Evolutionary conservation across 1,139 yeast species (phyloP).

Genomic region (Ogataea hybrid): DNA sequence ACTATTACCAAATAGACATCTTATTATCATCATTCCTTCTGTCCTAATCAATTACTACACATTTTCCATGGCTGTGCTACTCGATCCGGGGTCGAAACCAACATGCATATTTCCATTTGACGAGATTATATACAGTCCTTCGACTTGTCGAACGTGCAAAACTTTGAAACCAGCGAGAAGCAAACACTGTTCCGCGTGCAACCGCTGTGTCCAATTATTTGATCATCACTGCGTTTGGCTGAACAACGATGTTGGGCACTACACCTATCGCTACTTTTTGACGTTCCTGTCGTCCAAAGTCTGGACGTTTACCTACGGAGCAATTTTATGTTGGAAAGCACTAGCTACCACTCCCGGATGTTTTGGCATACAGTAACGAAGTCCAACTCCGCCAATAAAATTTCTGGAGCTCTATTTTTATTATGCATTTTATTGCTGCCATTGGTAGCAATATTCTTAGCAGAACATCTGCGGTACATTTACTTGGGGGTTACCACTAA

Average conservation of each 20-base stretch:
- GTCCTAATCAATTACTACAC: slow-evolving; percentile 36
- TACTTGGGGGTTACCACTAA: slow-evolving; percentile 89
- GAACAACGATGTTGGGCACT: slow-evolving; percentile 83
- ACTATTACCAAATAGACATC: slow-evolving; percentile 1
- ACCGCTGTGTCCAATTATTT: slow-evolving; percentile 59
- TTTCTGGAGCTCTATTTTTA: slow-evolving; percentile 51
- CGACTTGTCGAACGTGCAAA: slow-evolving; percentile 49
- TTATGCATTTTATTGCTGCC: slow-evolving; percentile 54
- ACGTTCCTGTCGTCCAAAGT: slow-evolving; percentile 56
- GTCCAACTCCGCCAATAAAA: slow-evolving; percentile 35
- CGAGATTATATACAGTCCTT: slow-evolving; percentile 54
- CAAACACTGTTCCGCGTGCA: slow-evolving; percentile 81
- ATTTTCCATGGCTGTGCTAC: slow-evolving; percentile 46
- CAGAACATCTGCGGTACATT: slow-evolving; percentile 60
- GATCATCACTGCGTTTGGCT: slow-evolving; percentile 98
- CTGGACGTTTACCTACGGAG: slow-evolving; percentile 62
- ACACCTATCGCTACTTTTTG: slow-evolving; percentile 72
- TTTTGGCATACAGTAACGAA: slow-evolving; percentile 25
- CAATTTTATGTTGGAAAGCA: slow-evolving; percentile 39
- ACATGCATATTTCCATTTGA: slow-evolving; percentile 42
- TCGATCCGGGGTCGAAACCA: slow-evolving; percentile 51
- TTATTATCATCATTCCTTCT: slow-evolving; percentile 34
- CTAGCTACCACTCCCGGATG: slow-evolving; percentile 25
- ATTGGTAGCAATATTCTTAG: slow-evolving; percentile 55
- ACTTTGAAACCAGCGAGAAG: slow-evolving; percentile 80